These are phyloP conservation scores for Myochromella boudieri DNA, from an alignment of 768 basidiomycete genomes.

Conservation along the genomic window DNA sequence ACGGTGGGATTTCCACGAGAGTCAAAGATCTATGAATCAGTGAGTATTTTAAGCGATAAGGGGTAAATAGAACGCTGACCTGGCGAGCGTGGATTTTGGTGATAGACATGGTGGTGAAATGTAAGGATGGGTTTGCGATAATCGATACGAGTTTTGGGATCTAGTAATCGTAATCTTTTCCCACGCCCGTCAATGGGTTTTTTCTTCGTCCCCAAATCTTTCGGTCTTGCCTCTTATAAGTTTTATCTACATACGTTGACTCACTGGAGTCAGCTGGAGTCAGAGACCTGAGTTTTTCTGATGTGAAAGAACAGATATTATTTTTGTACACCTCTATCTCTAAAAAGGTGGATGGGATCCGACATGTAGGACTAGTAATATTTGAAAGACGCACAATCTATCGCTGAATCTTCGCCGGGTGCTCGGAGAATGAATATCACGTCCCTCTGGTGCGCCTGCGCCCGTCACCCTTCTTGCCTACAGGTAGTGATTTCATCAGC, in stretches of 20 bases:
- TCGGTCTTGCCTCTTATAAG: neutral
- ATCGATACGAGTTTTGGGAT: constrained; percentile 42
- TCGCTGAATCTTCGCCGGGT: constrained; percentile 11
- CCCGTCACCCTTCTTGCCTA: constrained; percentile 46
- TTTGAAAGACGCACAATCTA: constrained; percentile 7
- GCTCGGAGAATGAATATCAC: constrained; percentile 2
- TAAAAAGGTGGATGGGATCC: neutral
- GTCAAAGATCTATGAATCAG: constrained; percentile 84
- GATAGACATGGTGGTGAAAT: constrained; percentile 73
- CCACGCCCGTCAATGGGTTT: constrained; percentile 28
- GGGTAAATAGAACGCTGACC: constrained; percentile 45
- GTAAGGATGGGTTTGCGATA: constrained; percentile 20
- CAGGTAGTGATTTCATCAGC: constrained; percentile 54
- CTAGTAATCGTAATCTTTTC: constrained; percentile 34
- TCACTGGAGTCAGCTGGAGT: constrained; percentile 2
- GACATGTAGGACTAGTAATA: neutral
- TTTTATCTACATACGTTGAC: constrained; percentile 1
- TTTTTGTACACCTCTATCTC: neutral
- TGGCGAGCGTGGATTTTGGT: constrained; percentile 91
- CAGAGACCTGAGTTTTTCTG: neutral
- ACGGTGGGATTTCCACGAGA: constrained; percentile 98
- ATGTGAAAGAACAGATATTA: constrained; percentile 4
- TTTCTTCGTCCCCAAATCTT: constrained; percentile 5
- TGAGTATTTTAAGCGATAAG: constrained; percentile 15
- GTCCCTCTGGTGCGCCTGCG: constrained; percentile 33